These are phyloP conservation scores for Barnettozyma wickerhamii DNA, from an alignment of 805 yeast genomes.

Conservation along the genomic window DNA sequence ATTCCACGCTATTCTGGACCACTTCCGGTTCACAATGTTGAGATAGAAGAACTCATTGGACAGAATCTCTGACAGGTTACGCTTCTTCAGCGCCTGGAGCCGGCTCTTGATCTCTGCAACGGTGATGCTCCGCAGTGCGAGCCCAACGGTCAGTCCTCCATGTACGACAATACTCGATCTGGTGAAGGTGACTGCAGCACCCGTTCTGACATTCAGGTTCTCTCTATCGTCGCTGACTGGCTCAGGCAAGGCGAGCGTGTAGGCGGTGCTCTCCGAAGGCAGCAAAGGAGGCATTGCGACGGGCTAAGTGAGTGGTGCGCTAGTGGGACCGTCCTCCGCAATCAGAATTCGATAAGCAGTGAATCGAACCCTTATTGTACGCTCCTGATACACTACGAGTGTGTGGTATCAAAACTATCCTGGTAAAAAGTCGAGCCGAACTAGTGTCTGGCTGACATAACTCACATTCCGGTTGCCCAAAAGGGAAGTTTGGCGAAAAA, in stretches of 20 bases:
- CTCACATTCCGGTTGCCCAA: too few species aligned
- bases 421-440: too few species aligned
- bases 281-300: conserved; percentile 54
- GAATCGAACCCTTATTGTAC: too few species aligned
- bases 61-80: conserved; percentile 24
- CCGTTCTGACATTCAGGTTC: conserved; percentile 59
- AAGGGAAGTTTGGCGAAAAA: too few species aligned
- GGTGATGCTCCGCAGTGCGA: conserved; percentile 24
- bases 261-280: conserved; percentile 61
- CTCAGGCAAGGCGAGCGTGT: conserved; percentile 52
- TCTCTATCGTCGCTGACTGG: conserved; percentile 44
- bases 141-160: conserved; percentile 65
- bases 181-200: conserved; percentile 54
- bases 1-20: conserved; percentile 43
- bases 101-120: conserved; percentile 13
- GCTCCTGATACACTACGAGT: too few species aligned
- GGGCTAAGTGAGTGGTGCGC: too few species aligned
- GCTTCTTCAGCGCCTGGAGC: conserved; percentile 6
- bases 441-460: too few species aligned
- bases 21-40: conserved; percentile 51
- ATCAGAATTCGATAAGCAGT: too few species aligned
- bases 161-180: conserved; percentile 58
- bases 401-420: too few species aligned
- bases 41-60: conserved; percentile 63
- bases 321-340: too few species aligned